A percentile compares a stretch with the other conserved stretches of the same genome.
Conservation (phyloP, 2,329 filamentous ascomycete genomes). For the Arthrobotrys conoides region DNA sequence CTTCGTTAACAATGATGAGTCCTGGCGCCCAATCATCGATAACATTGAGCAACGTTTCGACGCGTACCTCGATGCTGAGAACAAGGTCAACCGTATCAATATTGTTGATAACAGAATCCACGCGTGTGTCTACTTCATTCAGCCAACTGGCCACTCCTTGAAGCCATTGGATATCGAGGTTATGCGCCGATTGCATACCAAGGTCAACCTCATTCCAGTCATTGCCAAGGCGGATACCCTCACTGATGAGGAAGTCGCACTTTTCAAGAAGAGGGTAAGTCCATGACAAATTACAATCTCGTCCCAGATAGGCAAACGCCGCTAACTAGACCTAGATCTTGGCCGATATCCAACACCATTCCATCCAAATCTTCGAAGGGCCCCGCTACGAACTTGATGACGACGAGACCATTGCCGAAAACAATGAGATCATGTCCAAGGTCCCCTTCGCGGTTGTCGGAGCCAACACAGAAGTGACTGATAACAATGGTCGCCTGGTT, state of each 20-base stretch:
- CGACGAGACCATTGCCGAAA: conserved; percentile 99
- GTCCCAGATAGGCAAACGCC: background rate
- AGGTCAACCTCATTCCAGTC: conserved; percentile 99
- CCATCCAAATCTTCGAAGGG: conserved; percentile 98
- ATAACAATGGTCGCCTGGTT: conserved; percentile 92
- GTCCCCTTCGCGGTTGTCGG: conserved; percentile 98
- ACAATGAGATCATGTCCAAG: conserved; percentile 99
- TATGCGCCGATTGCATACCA: conserved; percentile 99
- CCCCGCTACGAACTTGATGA: conserved; percentile 98
- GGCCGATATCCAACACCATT: conserved; percentile 95
- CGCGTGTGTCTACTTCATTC: conserved; percentile 99
- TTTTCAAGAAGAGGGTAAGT: conserved; percentile 95
- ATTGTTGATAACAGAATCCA: conserved; percentile 99
- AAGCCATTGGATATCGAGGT: conserved; percentile 99
- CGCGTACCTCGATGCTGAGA: conserved; percentile 98
- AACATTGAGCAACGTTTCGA: conserved; percentile 99
- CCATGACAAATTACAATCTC: background rate
- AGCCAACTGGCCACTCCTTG: conserved; percentile 96
- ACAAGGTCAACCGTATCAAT: conserved; percentile 99
- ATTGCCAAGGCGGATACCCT: conserved; percentile 99
- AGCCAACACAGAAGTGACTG: conserved; percentile 93
- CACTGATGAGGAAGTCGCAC: conserved; percentile 93
- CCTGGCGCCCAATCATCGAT: conserved; percentile 98
- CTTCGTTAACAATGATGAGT: conserved; percentile 99
- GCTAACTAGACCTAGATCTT: conserved; percentile 77